Percentiles rank a stretch among this genome's conserved stretches.
Evolutionary conservation across 129 eudicot genomes (phyloP).

Genomic region (Dittrichia graveolens): DNA sequence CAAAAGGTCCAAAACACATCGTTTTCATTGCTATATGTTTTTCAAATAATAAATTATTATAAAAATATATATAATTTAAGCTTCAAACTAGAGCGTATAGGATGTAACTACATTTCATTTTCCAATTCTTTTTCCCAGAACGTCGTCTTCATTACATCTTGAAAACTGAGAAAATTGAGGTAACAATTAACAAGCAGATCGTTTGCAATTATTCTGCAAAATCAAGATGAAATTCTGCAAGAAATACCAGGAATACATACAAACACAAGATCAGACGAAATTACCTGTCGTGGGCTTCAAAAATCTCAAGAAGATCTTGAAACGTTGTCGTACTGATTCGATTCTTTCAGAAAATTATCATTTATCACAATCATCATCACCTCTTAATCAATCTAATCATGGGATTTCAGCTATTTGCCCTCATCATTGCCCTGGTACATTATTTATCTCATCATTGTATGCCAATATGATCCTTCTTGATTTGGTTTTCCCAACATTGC

Average conservation of each 20-base stretch:
- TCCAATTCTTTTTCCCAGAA: too few relatives aligned
- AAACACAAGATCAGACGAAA: slow-evolving; percentile 52
- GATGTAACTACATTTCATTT: too few relatives aligned
- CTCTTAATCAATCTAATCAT: slow-evolving; percentile 9
- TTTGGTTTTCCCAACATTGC: background rate
- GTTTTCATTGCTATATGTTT: too few relatives aligned
- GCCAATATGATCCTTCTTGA: background rate
- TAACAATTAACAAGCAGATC: too few relatives aligned
- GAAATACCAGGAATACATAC: slow-evolving; percentile 86
- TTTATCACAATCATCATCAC: slow-evolving; percentile 22
- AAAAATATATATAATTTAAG: too few relatives aligned
- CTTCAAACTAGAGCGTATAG: too few relatives aligned
- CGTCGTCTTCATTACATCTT: too few relatives aligned
- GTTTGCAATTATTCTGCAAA: background rate
- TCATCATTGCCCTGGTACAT: slow-evolving; percentile 69
- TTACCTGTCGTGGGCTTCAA: slow-evolving; percentile 81
- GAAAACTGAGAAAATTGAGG: too few relatives aligned
- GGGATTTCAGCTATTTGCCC: slow-evolving; percentile 46
- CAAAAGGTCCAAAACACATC: too few relatives aligned
- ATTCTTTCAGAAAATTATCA: slow-evolving; percentile 33
- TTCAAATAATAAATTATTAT: too few relatives aligned
- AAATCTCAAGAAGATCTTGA: slow-evolving; percentile 77
- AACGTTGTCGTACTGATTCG: slow-evolving; percentile 52
- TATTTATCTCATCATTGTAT: background rate
- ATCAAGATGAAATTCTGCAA: slow-evolving; percentile 79